Base-by-base conservation (phyloP, 441 rosid species). In the Melastoma candidum region DNA sequence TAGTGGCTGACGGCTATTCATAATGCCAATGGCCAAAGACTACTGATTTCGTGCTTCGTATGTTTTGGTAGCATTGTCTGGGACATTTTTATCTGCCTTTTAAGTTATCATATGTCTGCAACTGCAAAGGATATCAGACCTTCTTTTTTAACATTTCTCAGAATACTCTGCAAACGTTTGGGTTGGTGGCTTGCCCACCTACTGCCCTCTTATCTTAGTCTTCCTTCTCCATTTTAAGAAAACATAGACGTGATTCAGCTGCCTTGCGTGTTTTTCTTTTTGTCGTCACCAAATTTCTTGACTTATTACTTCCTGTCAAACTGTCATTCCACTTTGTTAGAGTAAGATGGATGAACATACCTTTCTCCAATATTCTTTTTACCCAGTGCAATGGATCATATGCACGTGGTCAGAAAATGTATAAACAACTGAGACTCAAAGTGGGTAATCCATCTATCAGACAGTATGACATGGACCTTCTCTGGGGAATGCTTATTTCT, bases 101-200 rank as follows among this genome's bases (percentile, higher is more conserved):
- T 4, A 4, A 32, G 41, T 32, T 32, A 4, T 32, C 41, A 4
- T 32, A 32, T 32, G 41, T 32, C 22, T 17, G 41, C 41, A 32
- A 17, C 22, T 17, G 22, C 41, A 32, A 32, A 32, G 41, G 41
- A 32, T 32, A 32, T 32, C 13, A 4, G 43, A 32, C 12, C 26
- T 8, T 2, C 29, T 36, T 52, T 52, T 32, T 52, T 12, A 36
- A 22, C 39, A 39, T 52, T 52, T 43, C 43, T 39, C 22, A 13
- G 0, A 39, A 52, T 65, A 63, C 52, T 55, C 25, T 47, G 3
- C 55, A 36, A 41, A 67, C 43, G 29, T 48, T 41, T 45, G 64
- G 64, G 81, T 84, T 73, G 96, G 84, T 82, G 81, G 59, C 82
- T 76, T 77, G 68, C 74, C 60, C 61, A 51, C 73, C 79, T 82